Percentiles rank a stretch among this genome's conserved stretches.
These are phyloP conservation scores for Acanthamoeba triangularis DNA, from an alignment of 208 protist genomes.

Conservation along the genomic window DNA sequence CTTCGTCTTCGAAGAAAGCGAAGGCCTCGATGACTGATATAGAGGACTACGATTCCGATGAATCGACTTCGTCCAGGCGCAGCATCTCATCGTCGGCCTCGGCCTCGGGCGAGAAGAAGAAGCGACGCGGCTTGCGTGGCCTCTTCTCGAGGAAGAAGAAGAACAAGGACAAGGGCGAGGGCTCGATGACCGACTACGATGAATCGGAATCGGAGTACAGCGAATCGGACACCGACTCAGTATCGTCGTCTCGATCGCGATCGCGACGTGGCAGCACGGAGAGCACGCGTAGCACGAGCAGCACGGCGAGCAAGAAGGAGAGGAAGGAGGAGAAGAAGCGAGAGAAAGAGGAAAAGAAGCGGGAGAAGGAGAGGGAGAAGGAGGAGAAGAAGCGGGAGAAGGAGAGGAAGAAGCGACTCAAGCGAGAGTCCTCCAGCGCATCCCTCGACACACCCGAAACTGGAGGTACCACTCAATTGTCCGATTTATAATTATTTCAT, in stretches of 20 bases:
- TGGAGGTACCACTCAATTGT: background rate
- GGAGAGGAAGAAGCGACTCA: constrained; percentile 27
- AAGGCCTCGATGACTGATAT: background rate
- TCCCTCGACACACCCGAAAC: background rate
- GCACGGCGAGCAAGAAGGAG: constrained; percentile 15
- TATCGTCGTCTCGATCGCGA: background rate
- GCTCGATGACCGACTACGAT: constrained; percentile 27
- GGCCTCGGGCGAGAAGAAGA: constrained; percentile 8
- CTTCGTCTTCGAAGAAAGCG: background rate
- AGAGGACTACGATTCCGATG: constrained; percentile 40
- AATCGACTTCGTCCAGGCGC: background rate
- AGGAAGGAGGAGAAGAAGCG: constrained; percentile 1
- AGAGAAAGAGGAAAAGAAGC: constrained; percentile 31
- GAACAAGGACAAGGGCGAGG: constrained; percentile 32
- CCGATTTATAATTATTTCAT: background rate
- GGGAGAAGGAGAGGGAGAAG: background rate
- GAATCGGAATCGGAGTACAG: constrained; percentile 33
- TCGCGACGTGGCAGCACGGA: background rate
- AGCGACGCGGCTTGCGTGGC: background rate
- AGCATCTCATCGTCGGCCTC: background rate
- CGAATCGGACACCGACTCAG: background rate
- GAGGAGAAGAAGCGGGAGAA: constrained; percentile 4
- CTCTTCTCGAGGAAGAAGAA: constrained; percentile 14
- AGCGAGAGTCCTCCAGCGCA: background rate
- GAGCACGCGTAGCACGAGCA: background rate